A percentile compares a stretch with the other conserved stretches of the same genome.
Conservation (phyloP, 192 early-diverging fungal genomes). For the Backusella mclennaniae region DNA sequence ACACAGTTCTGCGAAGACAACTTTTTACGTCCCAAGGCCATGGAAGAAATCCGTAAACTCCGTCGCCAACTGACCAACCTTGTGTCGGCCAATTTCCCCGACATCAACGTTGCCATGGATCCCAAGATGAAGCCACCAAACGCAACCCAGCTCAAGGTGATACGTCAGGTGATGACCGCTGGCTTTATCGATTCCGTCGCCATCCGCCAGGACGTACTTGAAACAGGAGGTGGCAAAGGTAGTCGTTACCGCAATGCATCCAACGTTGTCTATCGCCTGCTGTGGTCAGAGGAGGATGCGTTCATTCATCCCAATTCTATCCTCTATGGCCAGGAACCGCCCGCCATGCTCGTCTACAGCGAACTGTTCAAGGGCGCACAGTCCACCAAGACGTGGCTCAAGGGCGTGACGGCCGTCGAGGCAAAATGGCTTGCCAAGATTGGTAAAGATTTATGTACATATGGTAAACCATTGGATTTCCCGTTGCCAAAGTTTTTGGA, state of each 20-base stretch:
- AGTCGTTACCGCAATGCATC: slow-evolving; percentile 30
- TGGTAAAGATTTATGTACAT: slow-evolving; percentile 68
- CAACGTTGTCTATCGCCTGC: slow-evolving; percentile 58
- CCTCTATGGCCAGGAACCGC: slow-evolving; percentile 59
- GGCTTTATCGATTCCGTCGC: slow-evolving; percentile 96
- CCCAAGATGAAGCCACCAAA: slow-evolving; percentile 68
- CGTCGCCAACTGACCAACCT: slow-evolving; percentile 73
- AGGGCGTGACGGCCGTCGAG: slow-evolving; percentile 65
- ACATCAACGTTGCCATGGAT: slow-evolving; percentile 55
- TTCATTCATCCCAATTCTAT: slow-evolving; percentile 74
- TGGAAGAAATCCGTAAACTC: slow-evolving; percentile 77
- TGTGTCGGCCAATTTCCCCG: slow-evolving; percentile 63
- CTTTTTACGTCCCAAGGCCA: slow-evolving; percentile 85
- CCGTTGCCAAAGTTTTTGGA: slow-evolving; percentile 69
- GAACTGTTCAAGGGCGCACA: slow-evolving; percentile 59
- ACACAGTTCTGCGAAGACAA: slow-evolving; percentile 74
- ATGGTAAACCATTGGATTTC: slow-evolving; percentile 72
- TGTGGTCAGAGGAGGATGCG: slow-evolving; percentile 75
- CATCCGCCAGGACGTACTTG: slow-evolving; percentile 76
- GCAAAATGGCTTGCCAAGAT: slow-evolving; percentile 82
- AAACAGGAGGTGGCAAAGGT: slow-evolving; percentile 43
- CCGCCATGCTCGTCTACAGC: slow-evolving; percentile 69
- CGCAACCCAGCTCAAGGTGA: slow-evolving; percentile 62
- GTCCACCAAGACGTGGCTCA: slow-evolving; percentile 41
- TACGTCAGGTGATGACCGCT: slow-evolving; percentile 86